Percentiles rank a stretch among this genome's conserved stretches.
Evolutionary conservation across 768 basidiomycete genomes (phyloP).

Genomic region (Lactarius evosmus): DNA sequence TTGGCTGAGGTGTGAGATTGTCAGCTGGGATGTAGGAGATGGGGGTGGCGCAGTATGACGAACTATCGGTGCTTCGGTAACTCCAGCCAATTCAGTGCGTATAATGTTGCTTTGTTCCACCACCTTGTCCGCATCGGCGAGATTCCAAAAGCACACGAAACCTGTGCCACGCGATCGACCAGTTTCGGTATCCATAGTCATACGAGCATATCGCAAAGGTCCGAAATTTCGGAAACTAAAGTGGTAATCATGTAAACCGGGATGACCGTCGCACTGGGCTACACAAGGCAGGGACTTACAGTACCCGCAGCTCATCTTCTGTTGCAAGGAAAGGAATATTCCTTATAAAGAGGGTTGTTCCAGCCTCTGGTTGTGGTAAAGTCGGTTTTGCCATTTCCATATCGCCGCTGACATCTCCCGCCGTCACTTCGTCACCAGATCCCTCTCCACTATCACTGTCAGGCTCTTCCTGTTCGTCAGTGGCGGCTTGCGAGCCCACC

Average conservation of each 20-base stretch:
- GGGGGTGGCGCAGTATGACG: neutral
- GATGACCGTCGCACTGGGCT: neutral
- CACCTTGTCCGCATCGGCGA: constrained; percentile 81
- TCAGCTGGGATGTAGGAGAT: neutral
- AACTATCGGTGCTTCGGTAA: constrained; percentile 30
- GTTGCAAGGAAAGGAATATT: constrained; percentile 92
- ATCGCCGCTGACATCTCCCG: constrained; percentile 35
- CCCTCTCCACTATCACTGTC: constrained; percentile 44
- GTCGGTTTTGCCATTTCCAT: constrained; percentile 40
- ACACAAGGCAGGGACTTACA: constrained; percentile 50
- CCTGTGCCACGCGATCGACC: constrained; percentile 92
- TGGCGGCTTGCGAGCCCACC: constrained; percentile 30
- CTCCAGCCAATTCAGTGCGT: constrained; percentile 57
- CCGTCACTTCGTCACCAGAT: constrained; percentile 40
- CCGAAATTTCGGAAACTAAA: constrained; percentile 88
- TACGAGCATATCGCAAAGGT: constrained; percentile 86
- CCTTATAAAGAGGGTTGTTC: constrained; percentile 90
- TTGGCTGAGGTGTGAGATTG: constrained; percentile 39
- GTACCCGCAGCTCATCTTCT: constrained; percentile 82
- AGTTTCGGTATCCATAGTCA: constrained; percentile 78
- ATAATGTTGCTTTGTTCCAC: constrained; percentile 77
- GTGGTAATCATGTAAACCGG: neutral
- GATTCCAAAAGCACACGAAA: constrained; percentile 97
- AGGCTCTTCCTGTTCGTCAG: constrained; percentile 41
- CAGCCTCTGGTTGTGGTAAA: constrained; percentile 80